A percentile compares a stretch with the other conserved stretches of the same genome.
These are phyloP conservation scores for Avena eriantha DNA, from an alignment of 176 grass and related monocot genomes.

Conservation along the genomic window DNA sequence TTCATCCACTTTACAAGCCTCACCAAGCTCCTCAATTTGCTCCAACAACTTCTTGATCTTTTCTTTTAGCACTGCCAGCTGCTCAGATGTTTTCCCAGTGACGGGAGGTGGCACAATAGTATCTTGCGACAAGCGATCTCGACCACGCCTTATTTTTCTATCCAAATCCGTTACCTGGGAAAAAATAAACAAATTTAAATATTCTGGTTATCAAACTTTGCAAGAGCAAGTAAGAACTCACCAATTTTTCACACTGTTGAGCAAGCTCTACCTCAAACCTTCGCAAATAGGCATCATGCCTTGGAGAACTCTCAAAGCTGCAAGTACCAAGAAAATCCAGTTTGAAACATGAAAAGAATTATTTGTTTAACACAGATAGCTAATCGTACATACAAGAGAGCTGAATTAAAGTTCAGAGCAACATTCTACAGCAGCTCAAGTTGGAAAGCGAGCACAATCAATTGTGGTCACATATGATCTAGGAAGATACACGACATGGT, in stretches of 20 bases:
- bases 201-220: neutral
- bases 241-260: slow-evolving; percentile 93
- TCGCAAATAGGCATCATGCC: slow-evolving; percentile 66
- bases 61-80: slow-evolving; percentile 63
- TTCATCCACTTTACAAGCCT: slow-evolving; percentile 75
- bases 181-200: neutral
- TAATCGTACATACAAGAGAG: neutral
- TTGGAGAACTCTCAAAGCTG: slow-evolving; percentile 93
- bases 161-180: neutral
- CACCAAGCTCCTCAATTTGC: slow-evolving; percentile 71
- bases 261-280: slow-evolving; percentile 90
- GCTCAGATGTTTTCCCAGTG: slow-evolving; percentile 53
- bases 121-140: slow-evolving; percentile 17
- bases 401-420: slow-evolving; percentile 15
- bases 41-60: slow-evolving; percentile 76
- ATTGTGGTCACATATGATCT: slow-evolving; percentile 30
- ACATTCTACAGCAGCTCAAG: neutral
- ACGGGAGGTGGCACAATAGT: neutral
- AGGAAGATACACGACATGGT: slow-evolving; percentile 21
- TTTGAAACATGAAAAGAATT: neutral
- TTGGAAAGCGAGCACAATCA: slow-evolving; percentile 20
- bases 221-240: slow-evolving; percentile 48
- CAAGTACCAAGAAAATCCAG: slow-evolving; percentile 39
- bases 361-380: slow-evolving; percentile 2
- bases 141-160: slow-evolving; percentile 23